These are phyloP conservation scores for Leishmania turanica DNA, from an alignment of 208 protist species.

Conservation along the genomic window DNA sequence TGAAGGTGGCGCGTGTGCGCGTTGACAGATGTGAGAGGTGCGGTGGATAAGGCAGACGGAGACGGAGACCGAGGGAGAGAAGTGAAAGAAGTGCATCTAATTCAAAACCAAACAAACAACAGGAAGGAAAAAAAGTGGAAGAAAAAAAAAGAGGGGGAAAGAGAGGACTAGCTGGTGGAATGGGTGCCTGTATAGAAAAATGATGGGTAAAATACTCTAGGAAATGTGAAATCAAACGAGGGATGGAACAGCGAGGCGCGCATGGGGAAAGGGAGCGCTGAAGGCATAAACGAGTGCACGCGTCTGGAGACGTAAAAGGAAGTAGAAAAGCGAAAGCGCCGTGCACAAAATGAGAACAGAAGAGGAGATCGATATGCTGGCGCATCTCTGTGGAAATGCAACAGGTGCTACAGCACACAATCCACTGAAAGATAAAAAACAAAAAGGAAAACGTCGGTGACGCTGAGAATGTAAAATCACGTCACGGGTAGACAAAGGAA, in stretches of 20 bases:
- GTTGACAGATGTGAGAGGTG: not conserved
- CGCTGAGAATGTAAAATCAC: not conserved
- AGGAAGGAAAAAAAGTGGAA: slow-evolving; percentile 2
- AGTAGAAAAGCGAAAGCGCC: slow-evolving; percentile 8
- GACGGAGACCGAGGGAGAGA: not conserved
- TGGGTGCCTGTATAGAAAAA: not conserved
- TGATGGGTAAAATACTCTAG: slow-evolving; percentile 8
- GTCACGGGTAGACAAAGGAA: not conserved
- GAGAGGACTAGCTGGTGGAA: not conserved
- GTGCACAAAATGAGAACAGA: slow-evolving; percentile 1
- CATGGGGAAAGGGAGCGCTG: not conserved
- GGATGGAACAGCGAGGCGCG: not conserved
- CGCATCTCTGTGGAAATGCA: not conserved
- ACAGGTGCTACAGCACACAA: not conserved
- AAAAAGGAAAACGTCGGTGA: not conserved
- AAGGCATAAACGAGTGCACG: not conserved
- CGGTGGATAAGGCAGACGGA: not conserved
- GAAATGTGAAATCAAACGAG: not conserved
- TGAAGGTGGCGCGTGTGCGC: not conserved
- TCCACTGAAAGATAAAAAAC: not conserved
- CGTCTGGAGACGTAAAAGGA: slow-evolving; percentile 7
- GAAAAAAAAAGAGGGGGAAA: not conserved
- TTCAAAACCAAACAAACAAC: not conserved
- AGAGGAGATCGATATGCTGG: not conserved
- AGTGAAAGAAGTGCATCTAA: not conserved